Conservation (phyloP, 345 rosid genomes). For the Mercurialis annua region DNA sequence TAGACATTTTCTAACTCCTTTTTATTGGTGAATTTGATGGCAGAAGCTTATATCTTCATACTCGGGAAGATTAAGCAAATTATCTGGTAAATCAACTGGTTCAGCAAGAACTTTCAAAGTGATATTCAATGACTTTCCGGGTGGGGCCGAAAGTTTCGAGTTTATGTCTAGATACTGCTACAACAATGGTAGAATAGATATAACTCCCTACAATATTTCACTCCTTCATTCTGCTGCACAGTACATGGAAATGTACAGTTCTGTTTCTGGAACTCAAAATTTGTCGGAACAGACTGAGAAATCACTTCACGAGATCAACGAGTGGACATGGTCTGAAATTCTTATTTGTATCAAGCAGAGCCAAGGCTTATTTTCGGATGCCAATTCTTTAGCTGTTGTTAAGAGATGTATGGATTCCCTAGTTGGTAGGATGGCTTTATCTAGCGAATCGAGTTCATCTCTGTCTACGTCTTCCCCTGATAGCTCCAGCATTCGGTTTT, state of each 20-base stretch:
- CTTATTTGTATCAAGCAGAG: slow-evolving; percentile 62
- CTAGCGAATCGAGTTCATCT: slow-evolving; percentile 67
- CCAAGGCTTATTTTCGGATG: slow-evolving; percentile 41
- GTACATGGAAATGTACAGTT: slow-evolving; percentile 64
- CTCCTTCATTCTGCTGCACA: slow-evolving; percentile 62
- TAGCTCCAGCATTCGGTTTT: slow-evolving; percentile 67
- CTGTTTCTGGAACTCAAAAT: slow-evolving; percentile 32
- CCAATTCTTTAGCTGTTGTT: slow-evolving; percentile 32
- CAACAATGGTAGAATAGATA: slow-evolving; percentile 46
- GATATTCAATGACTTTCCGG: slow-evolving; percentile 83
- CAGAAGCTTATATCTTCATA: slow-evolving; percentile 65
- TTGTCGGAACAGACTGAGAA: slow-evolving; percentile 58
- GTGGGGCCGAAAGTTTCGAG: slow-evolving; percentile 75
- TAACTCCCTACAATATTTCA: slow-evolving; percentile 53
- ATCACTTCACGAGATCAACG: slow-evolving; percentile 55
- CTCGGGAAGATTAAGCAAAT: slow-evolving; percentile 59
- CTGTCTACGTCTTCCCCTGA: slow-evolving; percentile 75
- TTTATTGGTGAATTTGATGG: slow-evolving; percentile 19
- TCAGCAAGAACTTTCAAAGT: slow-evolving; percentile 50
- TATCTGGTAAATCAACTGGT: slow-evolving; percentile 54
- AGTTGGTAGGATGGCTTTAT: slow-evolving; percentile 47
- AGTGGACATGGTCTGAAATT: slow-evolving; percentile 83
- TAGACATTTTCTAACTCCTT: slow-evolving; percentile 6
- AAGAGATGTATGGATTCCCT: slow-evolving; percentile 60
- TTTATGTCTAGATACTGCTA: slow-evolving; percentile 77